Base-by-base conservation (phyloP, 2,329 filamentous ascomycete genomes). In the Helminthosporium solani region DNA sequence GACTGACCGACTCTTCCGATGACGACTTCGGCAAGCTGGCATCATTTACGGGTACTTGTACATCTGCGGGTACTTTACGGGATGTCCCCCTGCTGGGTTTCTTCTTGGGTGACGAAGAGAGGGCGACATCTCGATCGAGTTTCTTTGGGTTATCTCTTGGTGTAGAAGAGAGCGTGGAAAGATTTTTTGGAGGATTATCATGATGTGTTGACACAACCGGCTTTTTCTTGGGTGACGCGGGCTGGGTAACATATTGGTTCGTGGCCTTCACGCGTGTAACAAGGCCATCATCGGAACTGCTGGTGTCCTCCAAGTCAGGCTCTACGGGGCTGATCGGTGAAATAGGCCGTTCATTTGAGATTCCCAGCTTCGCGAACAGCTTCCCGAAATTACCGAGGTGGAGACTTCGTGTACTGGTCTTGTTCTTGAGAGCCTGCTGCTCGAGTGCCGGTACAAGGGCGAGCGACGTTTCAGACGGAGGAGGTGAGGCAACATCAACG, bases 331-430 rank as follows among this genome's bases (percentile, higher is more conserved):
- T 55, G 31, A 60, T 18, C n/a, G 55, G 52, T 9, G 56, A 50
- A 14, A 50, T 36, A 9, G 54, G 58, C 7, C 44, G 46, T 4
- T 47, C 42, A 23, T 57, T 56, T 9, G 66, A 54, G 7, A 71
- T 63, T 25, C 73, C 74, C 16, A 78, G 56, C 30, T 67, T 68
- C 42, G 73, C 62, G 58, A 72, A 78, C n/a, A 78, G 57, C 54
- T 71, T 75, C 35, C 56, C 57, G 52, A 78, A 77, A 50, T 74
- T 70, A n/a, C 75, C 75, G 15, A 78, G 54, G 9, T 58, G 57
- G 40, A 58, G 47, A 5, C 52, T 53, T 7, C 53, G 30, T 3
- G 14, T n/a, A 20, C 30, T 33, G n/a, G 33, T 28, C 33, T 23
- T 15, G 7, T 20, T 12, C 2, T 27, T 31, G 9, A 42, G 15